Base-by-base conservation (phyloP, 2,329 filamentous ascomycete species). In the Cercospora berteroae region DNA sequence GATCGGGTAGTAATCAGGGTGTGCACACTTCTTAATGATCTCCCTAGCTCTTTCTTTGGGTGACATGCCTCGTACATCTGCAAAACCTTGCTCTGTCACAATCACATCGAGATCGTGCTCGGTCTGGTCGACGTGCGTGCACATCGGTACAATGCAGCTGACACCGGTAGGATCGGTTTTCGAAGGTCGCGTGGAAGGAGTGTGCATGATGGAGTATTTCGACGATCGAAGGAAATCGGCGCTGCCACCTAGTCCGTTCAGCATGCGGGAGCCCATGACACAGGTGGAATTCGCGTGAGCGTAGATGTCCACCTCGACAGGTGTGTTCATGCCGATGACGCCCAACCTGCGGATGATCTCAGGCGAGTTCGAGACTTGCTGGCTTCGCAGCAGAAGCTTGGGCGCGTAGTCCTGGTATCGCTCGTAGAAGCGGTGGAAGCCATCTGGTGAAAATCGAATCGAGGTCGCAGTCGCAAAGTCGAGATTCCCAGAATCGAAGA, bases 141-240 rank as follows among this genome's bases (percentile, higher is more conserved):
- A 93, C 90, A 96, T 94, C 67, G 93, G 93, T n/a, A 96, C 92
- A 74, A 96, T 96, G 81, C 92, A 95, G 72, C 85, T 89, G 65
- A 96, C 87, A 72, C 93, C 93, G 66, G 88, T 88, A 1, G 92
- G 92, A 78, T 96, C 93, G 13, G 86, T 90, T 85, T 95, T 96
- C 75, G 86, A 88, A 10, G 92, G 92, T 23, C 93, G 87, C 1
- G 90, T 90, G 20, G 88, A 91, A 1, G 93, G 93, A 0, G 93
- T 96, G 84, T 96, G 93, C 93, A 96, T 96, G 84, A 96, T 96
- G 75, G 87, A 90, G 85, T 96, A 93, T 81, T 94, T 94, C 68
- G 90, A 81, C 74, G 82, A 88, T 66, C 92, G 88, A 66, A 95
- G 83, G 85, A 95, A 95, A 77, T 95, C 92, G 62, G 91, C 91